These are phyloP conservation scores for Penicillium fimorum DNA, from an alignment of 495 filamentous ascomycete species.

Conservation along the genomic window DNA sequence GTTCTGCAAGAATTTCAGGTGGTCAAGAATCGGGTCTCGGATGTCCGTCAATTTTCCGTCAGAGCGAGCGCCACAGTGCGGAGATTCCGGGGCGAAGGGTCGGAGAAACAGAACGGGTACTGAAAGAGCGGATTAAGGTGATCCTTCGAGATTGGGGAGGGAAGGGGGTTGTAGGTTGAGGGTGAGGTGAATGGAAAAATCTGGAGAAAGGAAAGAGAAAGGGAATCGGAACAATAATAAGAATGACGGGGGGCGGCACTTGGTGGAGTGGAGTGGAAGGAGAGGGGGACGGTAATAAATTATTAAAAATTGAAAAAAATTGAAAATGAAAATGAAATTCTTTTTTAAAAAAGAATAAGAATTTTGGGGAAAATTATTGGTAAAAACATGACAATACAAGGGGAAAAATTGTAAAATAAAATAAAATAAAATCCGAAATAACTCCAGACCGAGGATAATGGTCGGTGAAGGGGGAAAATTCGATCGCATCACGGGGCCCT, in stretches of 20 bases:
- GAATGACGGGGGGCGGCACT: conserved; percentile 33
- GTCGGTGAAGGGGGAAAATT: conserved; percentile 26
- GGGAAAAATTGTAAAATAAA: conserved; percentile 21
- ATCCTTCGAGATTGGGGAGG: conserved; percentile 6
- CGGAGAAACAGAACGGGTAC: conserved; percentile 12
- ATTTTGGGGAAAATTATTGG: conserved; percentile 13
- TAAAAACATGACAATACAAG: conserved; percentile 34
- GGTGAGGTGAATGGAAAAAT: conserved; percentile 3
- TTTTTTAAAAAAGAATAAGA: conserved; percentile 6
- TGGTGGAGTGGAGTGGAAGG: conserved; percentile 29
- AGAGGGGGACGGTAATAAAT: conserved; percentile 23
- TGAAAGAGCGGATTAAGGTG: conserved; percentile 24
- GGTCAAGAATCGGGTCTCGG: conserved; percentile 12
- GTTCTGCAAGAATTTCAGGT: background rate
- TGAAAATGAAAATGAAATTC: background rate
- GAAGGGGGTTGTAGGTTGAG: conserved; percentile 7
- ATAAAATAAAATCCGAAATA: conserved; percentile 13
- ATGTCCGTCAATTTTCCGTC: conserved; percentile 22
- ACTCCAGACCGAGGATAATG: conserved; percentile 29
- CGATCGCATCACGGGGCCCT: conserved; percentile 29
- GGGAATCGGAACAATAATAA: conserved; percentile 33
- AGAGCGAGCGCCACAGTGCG: conserved; percentile 25
- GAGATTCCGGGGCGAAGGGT: conserved; percentile 13
- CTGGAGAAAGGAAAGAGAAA: conserved; percentile 15
- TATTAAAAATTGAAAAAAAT: conserved; percentile 12